phyloP scores from a whole-genome alignment of 805 yeast species.

The Suhomyces sp. region DNA sequence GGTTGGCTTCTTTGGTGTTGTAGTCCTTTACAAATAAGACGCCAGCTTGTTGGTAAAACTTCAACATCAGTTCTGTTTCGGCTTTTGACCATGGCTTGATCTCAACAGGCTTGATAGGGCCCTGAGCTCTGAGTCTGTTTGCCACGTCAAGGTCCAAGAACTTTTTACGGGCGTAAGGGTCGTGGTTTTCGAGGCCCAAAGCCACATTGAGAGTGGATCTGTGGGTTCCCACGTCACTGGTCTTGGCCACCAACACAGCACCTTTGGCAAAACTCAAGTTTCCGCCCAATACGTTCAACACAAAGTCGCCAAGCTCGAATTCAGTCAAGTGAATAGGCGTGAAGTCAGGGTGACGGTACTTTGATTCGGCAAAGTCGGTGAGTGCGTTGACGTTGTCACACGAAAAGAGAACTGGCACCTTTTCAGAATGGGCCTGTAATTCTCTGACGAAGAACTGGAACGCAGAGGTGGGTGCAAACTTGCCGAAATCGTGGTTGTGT shows the following conservation, averaged over 20 bases:
- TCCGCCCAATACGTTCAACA: constrained; percentile 57
- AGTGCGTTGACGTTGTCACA: constrained; percentile 74
- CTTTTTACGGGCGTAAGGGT: constrained; percentile 51
- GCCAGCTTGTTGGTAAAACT: constrained; percentile 31
- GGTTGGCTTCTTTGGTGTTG: constrained; percentile 23
- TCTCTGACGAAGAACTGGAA: constrained; percentile 56
- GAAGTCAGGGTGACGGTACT: constrained; percentile 57
- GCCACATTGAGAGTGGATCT: constrained; percentile 55
- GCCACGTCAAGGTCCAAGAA: constrained; percentile 58
- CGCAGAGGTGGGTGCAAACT: constrained; percentile 39
- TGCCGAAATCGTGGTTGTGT: constrained; percentile 37
- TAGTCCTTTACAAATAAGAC: constrained; percentile 34
- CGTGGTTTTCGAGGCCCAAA: constrained; percentile 48
- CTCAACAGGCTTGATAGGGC: constrained; percentile 27
- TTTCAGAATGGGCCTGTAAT: constrained; percentile 44
- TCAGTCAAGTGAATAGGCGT: constrained; percentile 55
- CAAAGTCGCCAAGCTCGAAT: constrained; percentile 59
- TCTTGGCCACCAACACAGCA: constrained; percentile 61
- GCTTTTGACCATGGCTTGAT: constrained; percentile 28
- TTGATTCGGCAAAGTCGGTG: constrained; percentile 51
- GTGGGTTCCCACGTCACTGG: constrained; percentile 50
- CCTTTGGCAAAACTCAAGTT: constrained; percentile 52
- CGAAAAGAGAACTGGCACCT: constrained; percentile 60
- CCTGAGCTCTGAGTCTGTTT: constrained; percentile 37
- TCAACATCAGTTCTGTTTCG: constrained; percentile 29